A percentile compares a stretch with the other conserved stretches of the same genome.
These are phyloP conservation scores for Physcomitrellopsis africana DNA, from an alignment of 225 moss, liverwort and hornwort species.

Conservation along the genomic window DNA sequence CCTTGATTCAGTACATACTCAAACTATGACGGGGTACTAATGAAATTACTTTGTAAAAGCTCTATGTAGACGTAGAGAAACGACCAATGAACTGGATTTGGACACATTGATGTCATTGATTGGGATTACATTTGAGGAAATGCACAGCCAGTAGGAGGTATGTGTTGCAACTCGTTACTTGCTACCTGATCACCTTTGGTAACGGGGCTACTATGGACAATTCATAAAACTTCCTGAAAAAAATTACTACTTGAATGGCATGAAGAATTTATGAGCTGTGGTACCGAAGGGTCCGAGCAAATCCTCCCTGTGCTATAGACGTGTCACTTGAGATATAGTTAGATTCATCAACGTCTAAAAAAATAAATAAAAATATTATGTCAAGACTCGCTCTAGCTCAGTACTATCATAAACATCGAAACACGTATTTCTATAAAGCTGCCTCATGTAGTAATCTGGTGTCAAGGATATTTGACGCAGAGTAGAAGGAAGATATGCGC, in stretches of 20 bases:
- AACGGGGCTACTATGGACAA: neutral
- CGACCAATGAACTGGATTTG: neutral
- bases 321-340: neutral
- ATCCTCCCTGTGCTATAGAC: too few relatives aligned
- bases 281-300: too few relatives aligned
- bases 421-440: neutral
- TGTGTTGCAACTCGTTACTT: slow-evolving; percentile 1
- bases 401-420: too few relatives aligned
- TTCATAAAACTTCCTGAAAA: neutral
- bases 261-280: too few relatives aligned
- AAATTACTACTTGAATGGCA: too few relatives aligned
- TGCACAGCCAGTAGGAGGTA: neutral
- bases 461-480: neutral
- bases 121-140: neutral
- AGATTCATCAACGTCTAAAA: neutral
- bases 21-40: neutral
- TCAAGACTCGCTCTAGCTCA: neutral
- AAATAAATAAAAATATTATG: neutral
- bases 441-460: neutral
- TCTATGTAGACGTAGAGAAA: neutral
- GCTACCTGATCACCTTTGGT: neutral
- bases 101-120: neutral
- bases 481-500: neutral
- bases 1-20: slow-evolving; percentile 1
- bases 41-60: neutral